Evolutionary conservation across 345 rosid genomes (phyloP), one percentile per base, ranked within the genome.

Genomic region (Toxicodendron radicans): DNA sequence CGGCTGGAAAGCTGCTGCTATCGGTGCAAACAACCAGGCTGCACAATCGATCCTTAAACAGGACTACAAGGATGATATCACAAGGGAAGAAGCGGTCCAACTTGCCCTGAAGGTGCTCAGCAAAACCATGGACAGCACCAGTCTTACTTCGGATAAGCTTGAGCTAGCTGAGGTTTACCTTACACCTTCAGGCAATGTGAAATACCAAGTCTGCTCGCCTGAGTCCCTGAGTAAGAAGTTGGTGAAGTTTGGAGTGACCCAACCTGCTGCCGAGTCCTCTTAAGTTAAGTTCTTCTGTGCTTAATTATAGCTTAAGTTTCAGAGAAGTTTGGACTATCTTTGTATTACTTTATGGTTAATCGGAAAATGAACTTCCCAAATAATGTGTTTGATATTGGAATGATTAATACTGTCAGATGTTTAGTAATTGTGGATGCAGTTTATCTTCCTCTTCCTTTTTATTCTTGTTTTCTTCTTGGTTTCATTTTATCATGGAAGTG

Each of bases 1-100:
- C 32, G 97, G 98, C 3, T 94, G 98, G 98, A 95, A 92, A 79
- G 97, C 98, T 78, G 97, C 97, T 4, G 97, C 97, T 3, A 73
- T 94, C 20, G 98, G 98, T 58, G 98, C 97, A 16, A 94, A 94
- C 86, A 91, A 94, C 84, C 97, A 91, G 73, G 97, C 98, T 0
- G 99, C 98, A n/a, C 98, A 95, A 77, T 95, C 99, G 4, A 92
- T 95, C 83, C 90, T 95, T 70, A 95, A 93, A 82, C 98, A 95
- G 81, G 98, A 95, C 73, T 95, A 95, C 79, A 95, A 93, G 83
- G 98, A 93, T 30, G 96, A 93, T 33, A 90, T 92, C 64, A 78
- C 87, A 1, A 88, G 99, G 74, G 99, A 93, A 58, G 99, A 93
- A 61, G 99, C 98, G 0, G 95, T 95, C 30, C 86, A 91, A 82